Evolutionary conservation across 1,284 basidiomycete species (phyloP), one percentile per base, ranked within the genome.

Genomic region (Moniliophthora roreri): DNA sequence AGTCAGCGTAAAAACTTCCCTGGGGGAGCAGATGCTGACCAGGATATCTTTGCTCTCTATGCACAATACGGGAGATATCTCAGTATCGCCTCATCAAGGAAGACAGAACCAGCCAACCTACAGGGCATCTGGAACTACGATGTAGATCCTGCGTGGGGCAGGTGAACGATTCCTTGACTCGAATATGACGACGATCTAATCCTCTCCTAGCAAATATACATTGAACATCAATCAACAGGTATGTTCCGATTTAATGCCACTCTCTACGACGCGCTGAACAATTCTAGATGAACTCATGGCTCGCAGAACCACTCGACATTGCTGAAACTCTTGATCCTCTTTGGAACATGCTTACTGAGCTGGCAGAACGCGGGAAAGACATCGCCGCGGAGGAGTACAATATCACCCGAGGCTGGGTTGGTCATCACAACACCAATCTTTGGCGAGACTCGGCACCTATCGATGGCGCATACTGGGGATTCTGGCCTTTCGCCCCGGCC

Each of bases 41-140:
- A 52, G 20, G 55, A 56, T 41, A 18, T 58, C 6, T 56, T 58
- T 38, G 52, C 54, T 39, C 40, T 56, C 5, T 58, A 56, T 36
- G 48, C 52, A 24, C 54, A 58, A 45, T 58, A 53, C 47, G 57
- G 52, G 7, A 40, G 57, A 18, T 58, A 58, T 45, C 44, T 58
- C 20, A 51, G 45, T 18, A 58, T 56, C 36, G 51, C 57, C 11
- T 58, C 57, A 7, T 58, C 57, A 15, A 45, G 57, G 34, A 53
- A 51, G 7, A 55, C 57, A 5, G 57, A 58, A 40, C 51, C 57
- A 32, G 51, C 57, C 13, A 58, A 52, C 15, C 18, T 54, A 4
- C 48, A 59, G 50, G 58, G 59, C 39, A 52, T 62, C n/a, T 62
- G 60, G 60, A 62, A 62, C 26, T 46, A 57, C 18, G 53, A 51